Base-by-base conservation (phyloP, 1,284 basidiomycete species). In the Trichosporon faecale region DNA sequence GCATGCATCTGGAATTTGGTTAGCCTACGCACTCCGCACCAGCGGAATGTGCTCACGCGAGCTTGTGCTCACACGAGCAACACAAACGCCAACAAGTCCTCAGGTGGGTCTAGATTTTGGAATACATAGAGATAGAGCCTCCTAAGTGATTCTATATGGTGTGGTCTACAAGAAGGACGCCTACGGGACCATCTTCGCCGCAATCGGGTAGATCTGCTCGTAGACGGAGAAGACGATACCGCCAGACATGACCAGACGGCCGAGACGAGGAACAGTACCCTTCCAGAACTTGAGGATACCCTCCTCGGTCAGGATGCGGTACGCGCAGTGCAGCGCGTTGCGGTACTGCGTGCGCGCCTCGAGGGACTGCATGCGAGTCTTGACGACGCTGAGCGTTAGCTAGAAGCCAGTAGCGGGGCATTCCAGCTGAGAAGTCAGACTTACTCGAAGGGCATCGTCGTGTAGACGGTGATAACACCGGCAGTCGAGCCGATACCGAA, bases 341-440 rank as follows among this genome's bases (percentile, higher is more conserved):
- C 89, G 88, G 83, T 98, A 99, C 74, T 94, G 89, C 55, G 88
- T 84, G 21, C 89, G 87, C 1, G 95, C 96, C 74, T 90, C 88
- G 33, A 98, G 87, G 0, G 93, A 91, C 82, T 99, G 96, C 96
- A 99, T 98, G 55, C 96, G 89, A 12, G 96, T 98, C 85, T 98
- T 98, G 85, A 98, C 89, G 21, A 98, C 95, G 79, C 94, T 96
- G 76, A 21, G 8, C 21, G 65, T 74, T 16, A 74, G 74, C 35
- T n/a, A 1, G 14, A 14, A 6, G n/a, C n/a, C n/a, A n/a, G n/a
- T n/a, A n/a, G n/a, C n/a, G n/a, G n/a, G n/a, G n/a, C n/a, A n/a
- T n/a, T n/a, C n/a, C n/a, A n/a, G n/a, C n/a, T n/a, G n/a, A n/a
- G n/a, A n/a, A n/a, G n/a, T n/a, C n/a, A n/a, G n/a, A 87, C 91